Conservation (phyloP, 805 yeast species). For the Clavispora vitiphila region DNA sequence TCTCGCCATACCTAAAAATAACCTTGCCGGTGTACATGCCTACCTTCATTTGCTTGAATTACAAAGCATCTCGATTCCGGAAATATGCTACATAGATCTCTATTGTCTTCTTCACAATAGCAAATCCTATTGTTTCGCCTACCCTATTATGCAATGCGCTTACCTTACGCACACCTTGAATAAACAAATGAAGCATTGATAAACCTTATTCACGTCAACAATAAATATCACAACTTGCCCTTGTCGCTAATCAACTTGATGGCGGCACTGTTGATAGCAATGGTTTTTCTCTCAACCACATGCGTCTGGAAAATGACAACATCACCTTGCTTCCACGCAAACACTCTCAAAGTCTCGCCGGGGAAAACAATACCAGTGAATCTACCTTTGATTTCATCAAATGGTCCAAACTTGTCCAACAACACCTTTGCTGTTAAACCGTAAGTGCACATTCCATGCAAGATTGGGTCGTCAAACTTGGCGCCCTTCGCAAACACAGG, state of each 20-base stretch:
- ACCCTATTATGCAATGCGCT: neutral
- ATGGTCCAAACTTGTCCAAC: slow-evolving; percentile 74
- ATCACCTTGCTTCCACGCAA: slow-evolving; percentile 80
- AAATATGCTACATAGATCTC: neutral
- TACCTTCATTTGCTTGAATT: too few relatives aligned
- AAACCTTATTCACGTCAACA: slow-evolving; percentile 1
- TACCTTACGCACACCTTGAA: neutral
- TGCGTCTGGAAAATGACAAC: slow-evolving; percentile 73
- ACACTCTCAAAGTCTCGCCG: slow-evolving; percentile 78
- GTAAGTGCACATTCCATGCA: slow-evolving; percentile 87
- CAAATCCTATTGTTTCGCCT: neutral
- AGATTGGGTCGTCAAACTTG: slow-evolving; percentile 77
- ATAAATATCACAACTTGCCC: slow-evolving; percentile 30
- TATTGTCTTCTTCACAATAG: too few relatives aligned
- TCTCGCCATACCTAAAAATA: neutral
- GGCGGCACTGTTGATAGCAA: slow-evolving; percentile 86
- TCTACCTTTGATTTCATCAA: slow-evolving; percentile 81
- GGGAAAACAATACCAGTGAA: slow-evolving; percentile 91
- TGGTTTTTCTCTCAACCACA: slow-evolving; percentile 69
- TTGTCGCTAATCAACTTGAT: slow-evolving; percentile 47
- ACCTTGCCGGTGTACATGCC: neutral
- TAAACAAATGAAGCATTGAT: slow-evolving; percentile 3
- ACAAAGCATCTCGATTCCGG: too few relatives aligned
- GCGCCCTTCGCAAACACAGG: slow-evolving; percentile 87
- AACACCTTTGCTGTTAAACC: slow-evolving; percentile 78